These are phyloP conservation scores for Calycina herbarum DNA, from an alignment of 2,329 filamentous ascomycete genomes.

Conservation along the genomic window DNA sequence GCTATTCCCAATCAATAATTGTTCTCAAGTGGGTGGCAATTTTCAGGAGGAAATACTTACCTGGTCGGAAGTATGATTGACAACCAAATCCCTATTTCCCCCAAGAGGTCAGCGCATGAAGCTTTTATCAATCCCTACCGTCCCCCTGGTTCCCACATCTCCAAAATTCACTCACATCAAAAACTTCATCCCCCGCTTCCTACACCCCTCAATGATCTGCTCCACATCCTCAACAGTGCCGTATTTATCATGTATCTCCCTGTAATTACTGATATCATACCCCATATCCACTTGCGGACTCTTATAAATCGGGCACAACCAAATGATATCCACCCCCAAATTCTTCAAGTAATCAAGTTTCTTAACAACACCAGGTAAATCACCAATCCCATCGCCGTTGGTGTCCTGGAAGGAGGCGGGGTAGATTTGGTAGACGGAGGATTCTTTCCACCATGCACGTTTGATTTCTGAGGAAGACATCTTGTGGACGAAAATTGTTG, in stretches of 20 bases:
- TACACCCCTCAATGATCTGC: slow-evolving; percentile 57
- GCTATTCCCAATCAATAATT: slow-evolving; percentile 37
- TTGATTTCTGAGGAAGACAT: not conserved
- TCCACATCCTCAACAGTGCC: slow-evolving; percentile 69
- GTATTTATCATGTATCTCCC: slow-evolving; percentile 64
- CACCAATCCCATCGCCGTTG: slow-evolving; percentile 60
- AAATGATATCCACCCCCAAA: slow-evolving; percentile 64
- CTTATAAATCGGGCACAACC: slow-evolving; percentile 67
- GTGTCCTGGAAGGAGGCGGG: slow-evolving; percentile 58
- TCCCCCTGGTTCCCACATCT: not conserved
- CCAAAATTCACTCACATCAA: slow-evolving; percentile 47
- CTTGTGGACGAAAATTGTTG: not conserved
- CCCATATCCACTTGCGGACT: slow-evolving; percentile 69
- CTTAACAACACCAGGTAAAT: slow-evolving; percentile 62
- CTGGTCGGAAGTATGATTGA: slow-evolving; percentile 10
- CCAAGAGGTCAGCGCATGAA: not conserved
- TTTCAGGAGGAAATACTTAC: not conserved
- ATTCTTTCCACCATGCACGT: slow-evolving; percentile 42
- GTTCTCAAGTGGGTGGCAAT: not conserved
- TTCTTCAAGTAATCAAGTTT: slow-evolving; percentile 61
- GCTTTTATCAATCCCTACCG: not conserved
- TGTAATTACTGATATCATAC: slow-evolving; percentile 71
- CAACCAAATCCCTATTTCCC: not conserved
- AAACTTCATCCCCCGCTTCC: slow-evolving; percentile 62
- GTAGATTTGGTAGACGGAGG: slow-evolving; percentile 57